Percentiles rank a stretch among this genome's conserved stretches.
Evolutionary conservation across 2,329 filamentous ascomycete genomes (phyloP).

Genomic region (Ceratocystis smalleyi): DNA sequence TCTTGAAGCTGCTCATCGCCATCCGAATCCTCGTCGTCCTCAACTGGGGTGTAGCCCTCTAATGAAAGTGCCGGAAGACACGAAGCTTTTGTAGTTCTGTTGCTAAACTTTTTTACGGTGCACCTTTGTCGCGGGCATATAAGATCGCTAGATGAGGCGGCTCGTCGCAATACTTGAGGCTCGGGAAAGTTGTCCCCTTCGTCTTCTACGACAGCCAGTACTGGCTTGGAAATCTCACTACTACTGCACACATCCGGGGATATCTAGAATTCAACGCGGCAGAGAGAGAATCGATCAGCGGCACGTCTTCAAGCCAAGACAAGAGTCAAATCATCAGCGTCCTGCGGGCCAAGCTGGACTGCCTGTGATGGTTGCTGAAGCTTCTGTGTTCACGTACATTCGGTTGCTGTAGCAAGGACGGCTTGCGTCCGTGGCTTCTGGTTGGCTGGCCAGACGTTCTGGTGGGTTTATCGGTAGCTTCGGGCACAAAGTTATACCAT

Average conservation of each 20-base stretch:
- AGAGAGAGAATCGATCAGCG: neutral
- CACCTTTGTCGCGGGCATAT: neutral
- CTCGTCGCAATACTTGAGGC: slow-evolving; percentile 47
- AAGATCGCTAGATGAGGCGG: slow-evolving; percentile 39
- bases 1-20: slow-evolving; percentile 47
- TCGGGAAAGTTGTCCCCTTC: slow-evolving; percentile 46
- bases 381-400: slow-evolving; percentile 35
- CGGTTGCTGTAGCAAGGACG: slow-evolving; percentile 53
- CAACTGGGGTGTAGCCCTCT: slow-evolving; percentile 9
- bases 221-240: slow-evolving; percentile 8
- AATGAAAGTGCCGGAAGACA: slow-evolving; percentile 11
- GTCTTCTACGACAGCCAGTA: slow-evolving; percentile 23
- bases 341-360: neutral
- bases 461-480: slow-evolving; percentile 35
- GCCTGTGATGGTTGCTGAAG: neutral
- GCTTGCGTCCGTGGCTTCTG: slow-evolving; percentile 42
- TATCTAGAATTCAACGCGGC: slow-evolving; percentile 3
- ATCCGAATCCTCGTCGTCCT: slow-evolving; percentile 25
- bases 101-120: neutral
- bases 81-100: slow-evolving; percentile 11
- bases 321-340: neutral
- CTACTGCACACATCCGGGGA: slow-evolving; percentile 5
- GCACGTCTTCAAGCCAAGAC: neutral
- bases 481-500: slow-evolving; percentile 65
- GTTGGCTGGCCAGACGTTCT: slow-evolving; percentile 19